Conservation (phyloP, 805 yeast genomes). For the Suhomyces canberraensis region DNA sequence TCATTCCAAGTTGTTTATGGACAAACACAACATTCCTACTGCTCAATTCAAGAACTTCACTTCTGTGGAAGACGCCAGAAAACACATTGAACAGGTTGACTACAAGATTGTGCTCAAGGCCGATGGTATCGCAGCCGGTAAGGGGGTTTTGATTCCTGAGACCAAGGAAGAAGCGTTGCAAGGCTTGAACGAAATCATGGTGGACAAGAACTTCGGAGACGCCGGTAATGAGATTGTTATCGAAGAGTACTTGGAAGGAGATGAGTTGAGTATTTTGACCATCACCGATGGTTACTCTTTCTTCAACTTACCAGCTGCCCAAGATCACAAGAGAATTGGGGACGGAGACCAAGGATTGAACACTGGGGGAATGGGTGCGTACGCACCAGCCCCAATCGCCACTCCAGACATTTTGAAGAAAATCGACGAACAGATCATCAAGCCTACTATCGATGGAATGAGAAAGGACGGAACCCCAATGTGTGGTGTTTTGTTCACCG, state of each 20-base stretch:
- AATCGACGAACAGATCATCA: slow-evolving; percentile 72
- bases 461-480: slow-evolving; percentile 92
- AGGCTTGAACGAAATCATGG: slow-evolving; percentile 87
- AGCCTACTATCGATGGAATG: slow-evolving; percentile 95
- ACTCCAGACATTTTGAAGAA: slow-evolving; percentile 67
- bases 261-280: slow-evolving; percentile 90
- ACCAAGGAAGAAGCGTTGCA: slow-evolving; percentile 77
- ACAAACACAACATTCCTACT: slow-evolving; percentile 87
- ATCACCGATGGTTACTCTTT: slow-evolving; percentile 91
- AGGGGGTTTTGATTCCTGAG: slow-evolving; percentile 93
- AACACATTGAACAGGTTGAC: slow-evolving; percentile 60
- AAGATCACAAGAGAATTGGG: slow-evolving; percentile 94
- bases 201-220: slow-evolving; percentile 78
- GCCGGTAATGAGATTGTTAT: slow-evolving; percentile 94
- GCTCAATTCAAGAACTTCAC: slow-evolving; percentile 86
- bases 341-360: slow-evolving; percentile 92
- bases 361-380: slow-evolving; percentile 99
- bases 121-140: slow-evolving; percentile 97
- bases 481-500: slow-evolving; percentile 94
- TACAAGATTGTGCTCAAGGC: slow-evolving; percentile 91
- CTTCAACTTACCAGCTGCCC: slow-evolving; percentile 92
- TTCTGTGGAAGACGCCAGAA: slow-evolving; percentile 68
- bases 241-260: slow-evolving; percentile 95
- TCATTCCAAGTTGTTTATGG: slow-evolving; percentile 91
- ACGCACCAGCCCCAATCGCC: slow-evolving; percentile 96